A percentile compares a stretch with the other conserved stretches of the same genome.
phyloP scores from a whole-genome alignment of 768 basidiomycete species.

The Kwoniella dejecticola region DNA sequence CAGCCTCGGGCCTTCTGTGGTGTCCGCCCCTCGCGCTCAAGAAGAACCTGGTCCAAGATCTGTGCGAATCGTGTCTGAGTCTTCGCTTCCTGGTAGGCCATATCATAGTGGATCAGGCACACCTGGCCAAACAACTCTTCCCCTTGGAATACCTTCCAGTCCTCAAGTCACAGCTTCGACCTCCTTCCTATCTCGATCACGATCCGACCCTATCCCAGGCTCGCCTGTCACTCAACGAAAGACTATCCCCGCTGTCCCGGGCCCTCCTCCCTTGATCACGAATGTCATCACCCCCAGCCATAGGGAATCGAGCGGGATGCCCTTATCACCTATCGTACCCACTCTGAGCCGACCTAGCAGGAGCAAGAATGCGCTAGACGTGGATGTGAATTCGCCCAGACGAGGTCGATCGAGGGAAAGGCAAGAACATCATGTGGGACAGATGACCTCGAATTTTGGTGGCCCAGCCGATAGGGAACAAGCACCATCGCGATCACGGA shows the following conservation, averaged over 20 bases:
- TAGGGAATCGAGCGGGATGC: neutral
- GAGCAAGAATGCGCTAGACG: constrained; percentile 10
- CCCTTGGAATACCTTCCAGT: constrained; percentile 17
- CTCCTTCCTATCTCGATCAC: constrained; percentile 42
- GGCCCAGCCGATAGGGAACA: constrained; percentile 38
- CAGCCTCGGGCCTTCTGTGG: constrained; percentile 33
- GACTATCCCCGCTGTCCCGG: neutral
- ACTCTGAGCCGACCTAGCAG: constrained; percentile 11
- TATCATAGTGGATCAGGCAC: constrained; percentile 1
- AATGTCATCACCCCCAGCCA: constrained; percentile 26
- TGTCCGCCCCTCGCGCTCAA: constrained; percentile 10
- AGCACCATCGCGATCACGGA: constrained; percentile 38
- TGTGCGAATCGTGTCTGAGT: constrained; percentile 36
- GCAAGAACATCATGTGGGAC: constrained; percentile 21
- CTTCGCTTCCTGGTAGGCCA: constrained; percentile 10
- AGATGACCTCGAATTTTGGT: constrained; percentile 10
- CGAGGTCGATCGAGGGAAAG: constrained; percentile 42
- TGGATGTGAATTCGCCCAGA: constrained; percentile 13
- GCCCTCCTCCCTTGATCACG: constrained; percentile 8
- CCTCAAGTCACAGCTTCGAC: constrained; percentile 13
- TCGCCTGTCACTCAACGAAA: constrained; percentile 12
- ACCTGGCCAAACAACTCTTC: constrained; percentile 5
- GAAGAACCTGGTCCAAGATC: constrained; percentile 4
- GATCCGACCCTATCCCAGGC: constrained; percentile 40
- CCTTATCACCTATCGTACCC: constrained; percentile 12